Conservation (phyloP, 2,329 filamentous ascomycete genomes). For the Verticillium isaacii region DNA sequence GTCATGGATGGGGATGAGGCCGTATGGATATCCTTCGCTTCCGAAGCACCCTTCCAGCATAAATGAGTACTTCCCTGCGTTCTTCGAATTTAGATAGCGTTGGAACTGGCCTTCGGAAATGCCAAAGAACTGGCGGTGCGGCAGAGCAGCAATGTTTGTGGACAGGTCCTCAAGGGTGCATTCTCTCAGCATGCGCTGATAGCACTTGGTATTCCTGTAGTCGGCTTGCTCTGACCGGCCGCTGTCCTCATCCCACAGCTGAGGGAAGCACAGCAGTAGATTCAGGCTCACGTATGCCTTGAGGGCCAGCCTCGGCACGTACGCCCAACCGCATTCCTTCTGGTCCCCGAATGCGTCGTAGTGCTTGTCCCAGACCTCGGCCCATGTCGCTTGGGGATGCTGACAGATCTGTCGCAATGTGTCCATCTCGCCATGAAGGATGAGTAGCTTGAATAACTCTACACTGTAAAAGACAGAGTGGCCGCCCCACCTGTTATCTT, state of each 20-base stretch:
- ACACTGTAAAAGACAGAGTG: slow-evolving; percentile 11
- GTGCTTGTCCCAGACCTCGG: not conserved
- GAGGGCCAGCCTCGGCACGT: slow-evolving; percentile 10
- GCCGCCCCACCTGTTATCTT: not conserved
- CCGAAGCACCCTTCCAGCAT: no score
- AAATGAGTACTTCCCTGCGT: no score
- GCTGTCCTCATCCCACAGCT: slow-evolving; percentile 5
- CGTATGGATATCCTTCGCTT: not conserved
- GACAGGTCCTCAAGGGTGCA: not conserved
- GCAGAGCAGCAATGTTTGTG: slow-evolving; percentile 3
- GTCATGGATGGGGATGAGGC: slow-evolving; percentile 6
- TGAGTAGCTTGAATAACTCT: slow-evolving; percentile 17
- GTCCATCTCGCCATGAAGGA: slow-evolving; percentile 19
- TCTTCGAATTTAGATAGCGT: no score
- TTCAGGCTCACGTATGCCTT: slow-evolving; percentile 17
- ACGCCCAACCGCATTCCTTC: slow-evolving; percentile 12
- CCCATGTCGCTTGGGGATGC: slow-evolving; percentile 6
- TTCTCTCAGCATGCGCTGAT: slow-evolving; percentile 10
- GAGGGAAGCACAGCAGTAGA: slow-evolving; percentile 11
- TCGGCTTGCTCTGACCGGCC: slow-evolving; percentile 1
- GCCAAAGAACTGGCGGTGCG: slow-evolving; percentile 16
- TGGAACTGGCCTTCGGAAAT: slow-evolving; percentile 10
- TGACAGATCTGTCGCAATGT: slow-evolving; percentile 13
- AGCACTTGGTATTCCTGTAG: slow-evolving; percentile 12
- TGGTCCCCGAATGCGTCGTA: not conserved